phyloP scores from a whole-genome alignment of 306 rosid species.

The Glycyrrhiza uralensis region DNA sequence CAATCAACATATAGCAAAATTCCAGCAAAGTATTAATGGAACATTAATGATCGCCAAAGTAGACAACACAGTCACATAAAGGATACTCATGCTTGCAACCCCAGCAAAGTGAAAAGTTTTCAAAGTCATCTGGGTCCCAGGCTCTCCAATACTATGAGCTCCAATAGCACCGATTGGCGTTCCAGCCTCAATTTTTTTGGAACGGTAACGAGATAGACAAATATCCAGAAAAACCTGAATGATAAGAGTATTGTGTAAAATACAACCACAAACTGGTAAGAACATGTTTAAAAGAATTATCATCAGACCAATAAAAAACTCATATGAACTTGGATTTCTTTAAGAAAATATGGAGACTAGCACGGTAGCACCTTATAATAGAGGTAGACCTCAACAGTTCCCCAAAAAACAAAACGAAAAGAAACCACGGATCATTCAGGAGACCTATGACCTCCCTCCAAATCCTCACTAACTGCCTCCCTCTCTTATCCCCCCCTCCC shows the following conservation, averaged over 20 bases:
- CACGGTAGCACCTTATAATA: neutral
- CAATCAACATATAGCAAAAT: constrained; percentile 17
- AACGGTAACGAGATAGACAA: constrained; percentile 78
- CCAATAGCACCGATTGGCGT: constrained; percentile 94
- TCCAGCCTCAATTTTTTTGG: constrained; percentile 81
- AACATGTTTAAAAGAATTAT: neutral
- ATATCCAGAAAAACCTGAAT: constrained; percentile 73
- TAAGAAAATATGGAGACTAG: neutral
- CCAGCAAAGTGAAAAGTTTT: constrained; percentile 99
- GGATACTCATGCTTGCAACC: constrained; percentile 99
- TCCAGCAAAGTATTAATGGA: neutral
- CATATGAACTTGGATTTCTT: neutral
- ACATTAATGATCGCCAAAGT: constrained; percentile 2
- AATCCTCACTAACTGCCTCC: neutral
- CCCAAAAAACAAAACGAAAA: neutral
- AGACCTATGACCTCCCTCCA: neutral
- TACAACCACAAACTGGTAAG: neutral
- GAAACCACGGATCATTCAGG: neutral
- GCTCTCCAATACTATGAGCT: constrained; percentile 98
- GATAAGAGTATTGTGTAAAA: constrained; percentile 4
- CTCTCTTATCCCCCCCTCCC: neutral
- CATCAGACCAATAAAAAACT: constrained; percentile 5
- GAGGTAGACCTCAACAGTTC: neutral
- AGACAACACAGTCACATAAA: constrained; percentile 30
- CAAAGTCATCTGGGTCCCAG: constrained; percentile 97